Base-by-base conservation (phyloP, 306 rosid species). In the Mucuna pruriens region DNA sequence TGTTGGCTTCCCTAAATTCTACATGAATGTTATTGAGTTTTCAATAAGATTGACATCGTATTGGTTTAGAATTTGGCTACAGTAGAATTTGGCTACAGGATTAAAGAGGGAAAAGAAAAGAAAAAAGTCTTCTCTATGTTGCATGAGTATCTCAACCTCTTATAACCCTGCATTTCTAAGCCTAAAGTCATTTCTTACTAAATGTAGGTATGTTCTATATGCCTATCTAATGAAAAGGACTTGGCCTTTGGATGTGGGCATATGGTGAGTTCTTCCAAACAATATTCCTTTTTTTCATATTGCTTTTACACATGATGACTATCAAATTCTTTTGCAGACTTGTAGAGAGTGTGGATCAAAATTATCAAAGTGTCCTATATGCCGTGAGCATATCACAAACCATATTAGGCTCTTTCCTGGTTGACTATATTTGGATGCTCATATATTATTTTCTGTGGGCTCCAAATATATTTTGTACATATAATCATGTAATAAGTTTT, bases 241-340 rank as follows among this genome's bases (percentile, higher is more conserved):
- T 63, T 85, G 77, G 85, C 81, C 15, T 85, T 85, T 81, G 85
- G 85, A 7, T 85, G 88, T 73, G 88, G 88, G 3, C 85, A 85
- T 68, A 81, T 85, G 88, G 88, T 85, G 66, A 85, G 74, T 42
- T 77, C 51, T 72, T 73, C 9, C 12, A 71, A 77, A 45, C 6
- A n/a, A 1, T 13, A 13, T 31, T 26, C 2, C 2, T 9, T 33
- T 2, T 57, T 7, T 12, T 17, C 4, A 62, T 8, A 5, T 45
- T 61, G 9, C n/a, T 39, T 65, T 55, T 16, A 48, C 20, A 8
- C 3, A 48, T 63, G 69, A 76, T 49, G 6, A 62, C 64, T 61
- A 8, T 26, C 4, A 19, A 62, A 61, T 52, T 69, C 31, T 60
- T 9, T 0, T 70, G 74, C 84, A 87, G 90, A 82, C 82, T 19